These are phyloP conservation scores for Diaporthe longicolla DNA, from an alignment of 2,329 filamentous ascomycete genomes.

Conservation along the genomic window DNA sequence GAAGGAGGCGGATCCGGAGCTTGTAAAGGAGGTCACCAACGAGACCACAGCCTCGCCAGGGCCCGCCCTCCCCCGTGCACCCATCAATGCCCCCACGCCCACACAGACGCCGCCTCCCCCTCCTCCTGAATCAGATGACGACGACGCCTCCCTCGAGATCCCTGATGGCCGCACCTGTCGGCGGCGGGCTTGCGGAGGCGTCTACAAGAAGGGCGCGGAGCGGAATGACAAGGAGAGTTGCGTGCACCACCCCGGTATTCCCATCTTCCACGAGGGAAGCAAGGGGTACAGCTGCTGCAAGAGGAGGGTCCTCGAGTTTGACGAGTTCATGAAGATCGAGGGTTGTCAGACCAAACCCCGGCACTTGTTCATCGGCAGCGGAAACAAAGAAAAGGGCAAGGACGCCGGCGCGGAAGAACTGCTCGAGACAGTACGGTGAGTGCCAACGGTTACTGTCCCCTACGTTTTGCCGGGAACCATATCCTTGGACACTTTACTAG, in stretches of 20 bases:
- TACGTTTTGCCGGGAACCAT: constrained; percentile 9
- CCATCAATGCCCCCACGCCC: constrained; percentile 58
- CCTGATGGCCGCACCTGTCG: constrained; percentile 83
- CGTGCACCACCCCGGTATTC: constrained; percentile 88
- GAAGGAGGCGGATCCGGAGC: constrained; percentile 62
- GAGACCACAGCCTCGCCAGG: constrained; percentile 49
- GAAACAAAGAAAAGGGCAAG: constrained; percentile 71
- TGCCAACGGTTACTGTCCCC: constrained; percentile 34
- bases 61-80: constrained; percentile 54
- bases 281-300: constrained; percentile 99
- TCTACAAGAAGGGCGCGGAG: constrained; percentile 72
- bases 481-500: constrained; percentile 1
- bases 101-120: constrained; percentile 62
- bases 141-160: constrained; percentile 82
- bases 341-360: constrained; percentile 86
- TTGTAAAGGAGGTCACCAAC: constrained; percentile 68
- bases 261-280: constrained; percentile 97
- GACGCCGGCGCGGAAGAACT: constrained; percentile 74
- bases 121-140: constrained; percentile 85
- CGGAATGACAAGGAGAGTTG: constrained; percentile 80
- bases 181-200: constrained; percentile 79
- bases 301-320: constrained; percentile 93
- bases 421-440: constrained; percentile 82
- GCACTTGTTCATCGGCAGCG: constrained; percentile 89
- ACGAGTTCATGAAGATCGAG: constrained; percentile 96